Evolutionary conservation across 176 grass and related monocot species (phyloP).

Genomic region (Thalia dealbata): DNA sequence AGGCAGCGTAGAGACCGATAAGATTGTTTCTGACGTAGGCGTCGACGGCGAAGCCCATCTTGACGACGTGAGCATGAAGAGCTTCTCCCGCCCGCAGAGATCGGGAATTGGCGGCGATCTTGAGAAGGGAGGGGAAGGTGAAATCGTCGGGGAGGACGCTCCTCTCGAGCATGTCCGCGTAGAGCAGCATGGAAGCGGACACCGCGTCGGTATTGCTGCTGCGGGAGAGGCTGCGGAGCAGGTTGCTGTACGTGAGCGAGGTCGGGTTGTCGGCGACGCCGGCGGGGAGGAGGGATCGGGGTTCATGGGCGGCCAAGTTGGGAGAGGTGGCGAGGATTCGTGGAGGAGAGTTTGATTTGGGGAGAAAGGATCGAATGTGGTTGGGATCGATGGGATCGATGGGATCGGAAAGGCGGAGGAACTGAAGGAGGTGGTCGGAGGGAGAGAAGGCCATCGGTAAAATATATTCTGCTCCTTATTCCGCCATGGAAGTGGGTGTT

Average conservation of each 20-base stretch:
- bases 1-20: constrained; percentile 24
- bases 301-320: neutral
- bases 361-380: neutral
- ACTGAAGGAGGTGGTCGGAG: neutral
- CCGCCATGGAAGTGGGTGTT: no score
- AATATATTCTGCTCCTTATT: no score
- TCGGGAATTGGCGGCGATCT: constrained; percentile 13
- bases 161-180: constrained; percentile 17
- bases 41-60: constrained; percentile 21
- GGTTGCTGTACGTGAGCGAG: constrained; percentile 6
- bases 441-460: neutral
- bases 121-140: constrained; percentile 30
- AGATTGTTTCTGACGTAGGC: constrained; percentile 28
- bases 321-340: neutral
- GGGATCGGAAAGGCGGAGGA: neutral
- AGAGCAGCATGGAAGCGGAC: constrained; percentile 12
- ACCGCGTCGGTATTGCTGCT: constrained; percentile 1
- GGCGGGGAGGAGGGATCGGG: neutral
- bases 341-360: neutral
- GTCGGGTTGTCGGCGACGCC: neutral
- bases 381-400: neutral
- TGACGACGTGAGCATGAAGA: constrained; percentile 24
- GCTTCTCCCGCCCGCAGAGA: constrained; percentile 17
- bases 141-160: constrained; percentile 25
- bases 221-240: constrained; percentile 9